phyloP scores from a whole-genome alignment of 2,329 filamentous ascomycete genomes.

The Calonectria hongkongensis region DNA sequence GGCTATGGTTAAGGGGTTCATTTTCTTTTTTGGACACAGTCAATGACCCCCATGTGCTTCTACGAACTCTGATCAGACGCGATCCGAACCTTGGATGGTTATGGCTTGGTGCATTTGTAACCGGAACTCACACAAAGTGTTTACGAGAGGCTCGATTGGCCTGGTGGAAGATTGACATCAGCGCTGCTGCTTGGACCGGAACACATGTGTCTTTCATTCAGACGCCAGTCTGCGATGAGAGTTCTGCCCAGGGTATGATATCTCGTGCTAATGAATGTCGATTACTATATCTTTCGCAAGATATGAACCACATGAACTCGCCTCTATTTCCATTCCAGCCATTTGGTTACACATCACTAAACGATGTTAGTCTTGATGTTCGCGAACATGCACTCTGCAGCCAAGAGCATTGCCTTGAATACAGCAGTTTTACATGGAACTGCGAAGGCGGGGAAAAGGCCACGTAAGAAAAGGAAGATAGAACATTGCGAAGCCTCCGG shows the following conservation, averaged over 20 bases:
- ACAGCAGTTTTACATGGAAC: slow-evolving; percentile 31
- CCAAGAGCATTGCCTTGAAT: slow-evolving; percentile 29
- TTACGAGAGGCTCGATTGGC: slow-evolving; percentile 36
- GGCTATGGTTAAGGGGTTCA: slow-evolving; percentile 46
- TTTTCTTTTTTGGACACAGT: slow-evolving; percentile 44
- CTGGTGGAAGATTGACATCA: slow-evolving; percentile 45
- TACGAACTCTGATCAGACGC: slow-evolving; percentile 40
- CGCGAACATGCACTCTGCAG: slow-evolving; percentile 40
- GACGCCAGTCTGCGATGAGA: background rate
- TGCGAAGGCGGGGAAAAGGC: slow-evolving; percentile 22
- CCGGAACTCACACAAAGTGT: slow-evolving; percentile 25
- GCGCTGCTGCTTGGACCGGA: slow-evolving; percentile 45
- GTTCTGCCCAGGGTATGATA: background rate
- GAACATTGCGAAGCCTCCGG: accelerated
- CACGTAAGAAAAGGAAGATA: background rate
- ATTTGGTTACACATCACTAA: slow-evolving; percentile 42
- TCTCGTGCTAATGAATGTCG: slow-evolving; percentile 49
- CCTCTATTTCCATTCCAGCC: slow-evolving; percentile 46
- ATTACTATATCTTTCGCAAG: slow-evolving; percentile 44
- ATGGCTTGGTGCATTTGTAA: slow-evolving; percentile 49
- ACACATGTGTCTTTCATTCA: slow-evolving; percentile 46
- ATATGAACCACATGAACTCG: slow-evolving; percentile 31
- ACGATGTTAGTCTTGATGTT: slow-evolving; percentile 46
- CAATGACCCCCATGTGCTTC: slow-evolving; percentile 34
- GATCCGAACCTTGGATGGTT: slow-evolving; percentile 45